A percentile compares a stretch with the other conserved stretches of the same genome.
Evolutionary conservation across 2,329 filamentous ascomycete species (phyloP).

Genomic region (Fusarium sp.): DNA sequence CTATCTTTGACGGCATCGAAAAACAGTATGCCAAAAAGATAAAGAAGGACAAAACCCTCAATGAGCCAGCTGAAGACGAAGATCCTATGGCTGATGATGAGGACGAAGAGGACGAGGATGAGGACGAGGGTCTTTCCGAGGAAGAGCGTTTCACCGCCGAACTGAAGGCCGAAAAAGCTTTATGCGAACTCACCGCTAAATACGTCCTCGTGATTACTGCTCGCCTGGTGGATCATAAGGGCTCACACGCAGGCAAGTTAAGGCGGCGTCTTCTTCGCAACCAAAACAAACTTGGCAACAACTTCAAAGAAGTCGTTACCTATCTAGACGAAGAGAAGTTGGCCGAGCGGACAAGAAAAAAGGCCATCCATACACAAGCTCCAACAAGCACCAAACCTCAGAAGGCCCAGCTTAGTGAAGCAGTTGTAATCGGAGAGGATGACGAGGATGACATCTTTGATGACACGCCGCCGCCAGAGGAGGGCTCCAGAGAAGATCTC

Average conservation of each 20-base stretch:
- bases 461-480: conserved; percentile 62
- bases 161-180: conserved; percentile 81
- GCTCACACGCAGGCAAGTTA: conserved; percentile 69
- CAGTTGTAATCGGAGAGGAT: conserved; percentile 54
- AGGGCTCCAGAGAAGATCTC: conserved; percentile 68
- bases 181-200: conserved; percentile 87
- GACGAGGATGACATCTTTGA: conserved; percentile 56
- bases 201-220: conserved; percentile 83
- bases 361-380: conserved; percentile 37
- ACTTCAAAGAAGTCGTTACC: conserved; percentile 84
- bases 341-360: conserved; percentile 55
- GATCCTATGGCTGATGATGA: conserved; percentile 73
- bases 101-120: conserved; percentile 62
- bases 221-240: conserved; percentile 74
- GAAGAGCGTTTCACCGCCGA: conserved; percentile 70
- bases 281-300: conserved; percentile 79
- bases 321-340: conserved; percentile 78
- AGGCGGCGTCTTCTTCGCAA: conserved; percentile 80
- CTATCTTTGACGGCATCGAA: conserved; percentile 81
- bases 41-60: conserved; percentile 64
- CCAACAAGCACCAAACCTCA: conserved; percentile 42
- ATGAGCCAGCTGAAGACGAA: conserved; percentile 75
- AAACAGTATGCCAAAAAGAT: conserved; percentile 78
- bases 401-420: conserved; percentile 52
- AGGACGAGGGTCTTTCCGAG: conserved; percentile 62